A percentile compares a stretch with the other conserved stretches of the same genome.
These are phyloP conservation scores for Herpetospermum pedunculosum DNA, from an alignment of 306 rosid genomes.

Conservation along the genomic window DNA sequence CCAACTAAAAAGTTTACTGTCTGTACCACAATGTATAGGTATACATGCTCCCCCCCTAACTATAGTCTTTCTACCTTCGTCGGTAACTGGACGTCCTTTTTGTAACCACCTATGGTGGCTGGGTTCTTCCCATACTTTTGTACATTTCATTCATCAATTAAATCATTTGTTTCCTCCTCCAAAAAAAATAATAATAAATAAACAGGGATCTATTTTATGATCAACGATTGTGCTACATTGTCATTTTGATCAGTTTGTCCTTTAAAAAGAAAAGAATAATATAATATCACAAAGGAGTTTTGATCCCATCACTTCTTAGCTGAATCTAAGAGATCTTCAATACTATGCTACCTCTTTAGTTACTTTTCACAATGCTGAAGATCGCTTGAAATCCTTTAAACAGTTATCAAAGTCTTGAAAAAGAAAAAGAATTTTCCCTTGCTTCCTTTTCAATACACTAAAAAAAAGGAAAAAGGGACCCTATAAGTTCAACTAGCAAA, in stretches of 20 bases:
- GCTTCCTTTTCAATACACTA: not conserved
- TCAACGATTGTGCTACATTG: not conserved
- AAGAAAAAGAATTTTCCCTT: not conserved
- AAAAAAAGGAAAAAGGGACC: not conserved
- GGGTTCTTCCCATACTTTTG: too few relatives aligned
- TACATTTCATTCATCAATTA: too few relatives aligned
- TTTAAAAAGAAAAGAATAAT: not conserved
- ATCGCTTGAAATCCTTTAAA: not conserved
- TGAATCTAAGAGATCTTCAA: not conserved
- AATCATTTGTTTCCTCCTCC: too few relatives aligned
- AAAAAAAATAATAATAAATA: too few relatives aligned
- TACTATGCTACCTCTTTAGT: not conserved
- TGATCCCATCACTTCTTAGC: not conserved
- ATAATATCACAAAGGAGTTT: not conserved
- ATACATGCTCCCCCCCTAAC: too few relatives aligned
- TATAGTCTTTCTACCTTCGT: too few relatives aligned
- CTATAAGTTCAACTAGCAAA: constrained; percentile 13
- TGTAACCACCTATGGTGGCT: too few relatives aligned
- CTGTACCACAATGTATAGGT: too few relatives aligned
- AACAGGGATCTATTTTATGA: not conserved
- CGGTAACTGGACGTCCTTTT: too few relatives aligned
- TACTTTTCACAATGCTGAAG: not conserved
- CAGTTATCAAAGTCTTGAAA: not conserved
- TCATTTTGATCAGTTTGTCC: not conserved
- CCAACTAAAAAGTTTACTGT: too few relatives aligned